Conservation (phyloP, 177 flowering plant species). For the Vitis hybrid region DNA sequence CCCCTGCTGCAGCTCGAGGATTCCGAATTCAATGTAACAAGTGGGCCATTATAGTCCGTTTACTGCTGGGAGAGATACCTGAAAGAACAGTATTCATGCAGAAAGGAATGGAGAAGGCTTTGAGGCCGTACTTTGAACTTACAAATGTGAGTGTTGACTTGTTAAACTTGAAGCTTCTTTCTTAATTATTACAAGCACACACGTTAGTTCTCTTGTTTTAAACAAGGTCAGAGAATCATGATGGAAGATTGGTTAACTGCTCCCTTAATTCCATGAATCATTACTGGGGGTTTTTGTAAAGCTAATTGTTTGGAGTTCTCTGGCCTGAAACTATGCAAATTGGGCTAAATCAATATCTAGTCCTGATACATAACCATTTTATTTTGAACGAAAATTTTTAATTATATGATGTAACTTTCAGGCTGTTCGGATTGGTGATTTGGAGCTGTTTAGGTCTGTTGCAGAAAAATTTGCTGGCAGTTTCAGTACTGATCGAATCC, state of each 20-base stretch:
- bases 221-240: neutral
- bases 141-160: constrained; percentile 74
- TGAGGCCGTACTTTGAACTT: constrained; percentile 97
- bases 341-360: no score
- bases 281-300: no score
- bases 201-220: neutral
- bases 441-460: constrained; percentile 74
- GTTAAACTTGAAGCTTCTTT: neutral
- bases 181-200: neutral
- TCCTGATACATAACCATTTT: no score
- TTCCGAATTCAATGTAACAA: constrained; percentile 69
- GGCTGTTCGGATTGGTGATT: constrained; percentile 95
- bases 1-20: constrained; percentile 44
- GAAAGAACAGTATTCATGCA: constrained; percentile 97
- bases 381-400: neutral
- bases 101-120: constrained; percentile 93
- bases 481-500: constrained; percentile 68
- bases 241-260: no score
- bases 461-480: constrained; percentile 69
- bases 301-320: no score
- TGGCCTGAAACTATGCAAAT: no score
- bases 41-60: constrained; percentile 90
- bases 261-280: no score
- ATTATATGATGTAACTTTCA: constrained; percentile 27
- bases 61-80: constrained; percentile 92